Evolutionary conservation across 106 monocot genomes (phyloP), one percentile per base, ranked within the genome.

Genomic region (Phalaenopsis equestris): DNA sequence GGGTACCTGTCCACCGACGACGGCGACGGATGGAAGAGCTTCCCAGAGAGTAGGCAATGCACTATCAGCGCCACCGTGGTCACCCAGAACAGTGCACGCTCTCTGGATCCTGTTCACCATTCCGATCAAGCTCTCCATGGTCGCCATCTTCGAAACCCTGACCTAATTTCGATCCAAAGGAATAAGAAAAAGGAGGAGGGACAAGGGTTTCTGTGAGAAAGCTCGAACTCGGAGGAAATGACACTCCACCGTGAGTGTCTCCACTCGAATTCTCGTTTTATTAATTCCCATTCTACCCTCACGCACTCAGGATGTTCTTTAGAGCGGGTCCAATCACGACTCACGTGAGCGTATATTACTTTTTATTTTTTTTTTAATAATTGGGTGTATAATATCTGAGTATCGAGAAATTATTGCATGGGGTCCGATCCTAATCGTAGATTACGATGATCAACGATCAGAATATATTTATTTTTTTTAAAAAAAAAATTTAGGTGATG

Each of bases 1-100:
- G 30, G 37, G 37, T 18, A 89, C 89, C 87, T 89, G 89, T 11
- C 89, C 92, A 42, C 92, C 89, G 80, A 92, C 87, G 55, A 89
- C 89, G 46, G 92, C 87, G 75, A 92, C 87, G 39, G 92, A 89
- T 37, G 91, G 91, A 52, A 91, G 89, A 4, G 89, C 88, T 81
- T 92, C 92, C 89, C 92, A 89, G 38, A 92, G 91, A 10, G 89
- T 85, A 3, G 89, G 84, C 5, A 82, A 76, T 23, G 84, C 85
- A 74, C 85, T 84, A 11, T 88, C 88, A 49, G 81, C 86, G 43
- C 91, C 91, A 41, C 96, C 96, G 61, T 90, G 78, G 83, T 96
- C 96, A 23, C 96, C 93, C 52, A 96, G 90, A 17, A 90, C 96
- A n/a, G 96, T 96, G 88, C 93, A 96, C 41, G 96, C 93, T 73